Evolutionary conservation across 208 protist species (phyloP), one percentile per base, ranked within the genome.

Genomic region (Spongospora subterranea): DNA sequence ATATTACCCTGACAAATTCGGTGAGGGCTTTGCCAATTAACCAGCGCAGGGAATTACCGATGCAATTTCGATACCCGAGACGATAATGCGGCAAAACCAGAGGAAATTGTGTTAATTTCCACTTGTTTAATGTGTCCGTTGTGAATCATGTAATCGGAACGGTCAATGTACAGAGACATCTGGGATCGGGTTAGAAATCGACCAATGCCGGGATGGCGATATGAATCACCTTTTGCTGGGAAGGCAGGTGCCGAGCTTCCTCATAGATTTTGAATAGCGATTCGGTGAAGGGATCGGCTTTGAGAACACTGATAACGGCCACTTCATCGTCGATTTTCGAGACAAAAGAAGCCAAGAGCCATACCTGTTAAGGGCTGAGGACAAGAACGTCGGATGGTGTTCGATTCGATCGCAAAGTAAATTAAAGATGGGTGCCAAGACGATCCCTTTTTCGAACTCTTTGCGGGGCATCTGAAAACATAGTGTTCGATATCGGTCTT

Each of bases 21-120:
- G n/a, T n/a, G n/a, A n/a, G n/a, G n/a, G n/a, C n/a, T n/a, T n/a
- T n/a, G n/a, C n/a, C n/a, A n/a, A n/a, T n/a, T n/a, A n/a, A n/a
- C n/a, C n/a, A n/a, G n/a, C n/a, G n/a, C 24, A 24, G 24, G 13
- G 50, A 60, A 24, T 29, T 96, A 97, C n/a, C 88, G 35, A 88
- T 98, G 97, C 91, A 98, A 96, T 17, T 95, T 88, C 40, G 90
- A 94, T 32, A 97, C 95, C 0, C 95, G 95, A 45, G 94, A 66
- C 20, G 96, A 95, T 20, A 98, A 91, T 0, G 94, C 94, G 0
- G 95, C 96, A 91, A 98, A 98, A 88, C 96, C 96, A 91, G 96
- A 97, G 88, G 97, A 97, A 88, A 98, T 98, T 13, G 97, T 98
- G 94, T 98, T 98, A 64, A 98, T 95, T 92, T 98, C 97, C n/a